These are phyloP conservation scores for Phaeomoniella chlamydospora DNA, from an alignment of 2,329 filamentous ascomycete genomes.

Conservation along the genomic window DNA sequence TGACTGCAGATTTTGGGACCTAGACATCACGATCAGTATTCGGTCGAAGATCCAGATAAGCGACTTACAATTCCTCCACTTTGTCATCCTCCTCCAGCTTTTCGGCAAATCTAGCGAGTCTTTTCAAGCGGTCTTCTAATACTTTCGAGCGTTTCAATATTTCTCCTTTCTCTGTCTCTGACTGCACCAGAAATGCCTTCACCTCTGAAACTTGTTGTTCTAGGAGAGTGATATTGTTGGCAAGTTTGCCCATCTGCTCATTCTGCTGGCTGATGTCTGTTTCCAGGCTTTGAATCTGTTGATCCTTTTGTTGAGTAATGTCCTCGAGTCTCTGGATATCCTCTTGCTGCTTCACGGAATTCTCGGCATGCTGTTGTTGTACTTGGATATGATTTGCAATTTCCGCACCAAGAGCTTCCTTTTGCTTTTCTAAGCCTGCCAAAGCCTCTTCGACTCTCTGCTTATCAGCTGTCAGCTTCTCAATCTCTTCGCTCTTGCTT, in stretches of 20 bases:
- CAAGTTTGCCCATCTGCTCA: not conserved
- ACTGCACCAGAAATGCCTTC: not conserved
- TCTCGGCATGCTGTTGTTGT: not conserved
- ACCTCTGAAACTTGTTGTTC: not conserved
- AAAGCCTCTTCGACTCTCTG: not conserved
- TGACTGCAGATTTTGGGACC: not conserved
- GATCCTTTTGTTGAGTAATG: not conserved
- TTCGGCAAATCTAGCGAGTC: too few species aligned
- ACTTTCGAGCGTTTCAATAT: not conserved
- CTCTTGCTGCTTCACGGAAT: not conserved
- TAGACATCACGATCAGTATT: not conserved
- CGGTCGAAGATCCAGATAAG: not conserved
- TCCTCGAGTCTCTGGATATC: not conserved
- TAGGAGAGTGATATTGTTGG: not conserved
- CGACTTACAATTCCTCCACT: not conserved
- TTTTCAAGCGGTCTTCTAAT: too few species aligned
- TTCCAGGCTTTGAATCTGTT: not conserved
- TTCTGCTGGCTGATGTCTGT: not conserved
- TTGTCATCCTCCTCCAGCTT: too few species aligned
- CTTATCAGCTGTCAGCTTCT: not conserved
- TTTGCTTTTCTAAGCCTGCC: not conserved
- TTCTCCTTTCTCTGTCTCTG: not conserved
- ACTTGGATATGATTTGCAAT: not conserved
- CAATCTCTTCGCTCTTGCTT: not conserved
- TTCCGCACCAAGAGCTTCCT: too few species aligned